Base-by-base conservation (phyloP, 148 eudicot species). In the Polygonum aviculare region DNA sequence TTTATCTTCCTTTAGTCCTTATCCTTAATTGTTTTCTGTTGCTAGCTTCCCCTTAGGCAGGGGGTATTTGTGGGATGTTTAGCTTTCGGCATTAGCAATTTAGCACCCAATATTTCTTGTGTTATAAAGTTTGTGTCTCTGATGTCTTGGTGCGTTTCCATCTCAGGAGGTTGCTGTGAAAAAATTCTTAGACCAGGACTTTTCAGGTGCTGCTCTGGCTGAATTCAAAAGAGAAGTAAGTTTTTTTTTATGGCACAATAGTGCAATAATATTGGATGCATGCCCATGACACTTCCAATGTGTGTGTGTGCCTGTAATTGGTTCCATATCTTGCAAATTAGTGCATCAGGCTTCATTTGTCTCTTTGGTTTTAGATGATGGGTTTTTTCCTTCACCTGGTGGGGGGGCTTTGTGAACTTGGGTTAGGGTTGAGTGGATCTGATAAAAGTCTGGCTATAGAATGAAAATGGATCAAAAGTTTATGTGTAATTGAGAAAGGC, bases 111-210 rank as follows among this genome's bases (percentile, higher is more conserved):
- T 63, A 63, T 7, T 33, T 63, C 31, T 33, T 63, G 69, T 9
- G 69, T 15, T 12, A 63, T 63, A 26, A 62, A 62, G 69, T 33
- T 63, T 31, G 69, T 18, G 2, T 38, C 19, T 35, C 72, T 36
- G 15, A 67, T 67, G n/a, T 16, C 45, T 67, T 67, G 72, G 45
- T 67, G 44, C 16, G 10, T 67, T 67, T 67, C 72, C 44, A 38
- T 77, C 76, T 77, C 88, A 95, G 99, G 99, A 95, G 81, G 99
- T 95, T 79, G 99, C 99, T 70, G 99, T 95, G 79, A 95, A 95
- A 89, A 95, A 95, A 78, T 95, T 95, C 85, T 85, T 95, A 77
- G 97, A 95, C 77, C 99, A 95, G 83, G 99, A 95, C 90, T 95
- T 95, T 86, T 95, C 99, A 18, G 99, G 99, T 74, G 98, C 88